Percentiles rank a stretch among this genome's conserved stretches.
phyloP scores from a whole-genome alignment of 2,329 filamentous ascomycete species.

The Verticillium tricorpus region DNA sequence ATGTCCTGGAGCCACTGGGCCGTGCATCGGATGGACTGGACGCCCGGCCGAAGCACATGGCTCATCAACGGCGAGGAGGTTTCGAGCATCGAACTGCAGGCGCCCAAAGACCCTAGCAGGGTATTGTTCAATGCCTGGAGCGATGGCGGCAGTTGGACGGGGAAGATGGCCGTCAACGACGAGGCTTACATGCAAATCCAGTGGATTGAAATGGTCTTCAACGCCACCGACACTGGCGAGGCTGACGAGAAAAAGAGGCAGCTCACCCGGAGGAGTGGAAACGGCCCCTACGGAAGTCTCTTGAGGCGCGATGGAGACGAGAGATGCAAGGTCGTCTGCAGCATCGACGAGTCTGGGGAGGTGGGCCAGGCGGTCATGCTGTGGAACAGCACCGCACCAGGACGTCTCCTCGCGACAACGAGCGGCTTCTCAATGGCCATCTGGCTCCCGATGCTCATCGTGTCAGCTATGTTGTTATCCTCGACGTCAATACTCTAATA shows the following conservation, averaged over 20 bases:
- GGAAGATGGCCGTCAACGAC: conserved; percentile 47
- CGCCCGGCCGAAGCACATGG: conserved; percentile 47
- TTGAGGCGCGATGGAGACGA: conserved; percentile 5
- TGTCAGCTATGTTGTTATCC: conserved; percentile 6
- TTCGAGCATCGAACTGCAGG: conserved; percentile 49
- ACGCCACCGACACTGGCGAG: conserved; percentile 25
- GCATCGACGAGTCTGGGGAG: conserved; percentile 27
- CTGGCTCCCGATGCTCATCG: conserved; percentile 10
- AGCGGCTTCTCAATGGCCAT: conserved; percentile 12
- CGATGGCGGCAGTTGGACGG: conserved; percentile 55
- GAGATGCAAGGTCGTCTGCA: conserved; percentile 24
- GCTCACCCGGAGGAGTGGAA: background rate
- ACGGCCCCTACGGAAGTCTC: conserved; percentile 5
- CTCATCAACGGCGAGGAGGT: conserved; percentile 47
- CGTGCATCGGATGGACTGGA: conserved; percentile 58
- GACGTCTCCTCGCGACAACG: conserved; percentile 14
- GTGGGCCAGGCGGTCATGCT: conserved; percentile 34
- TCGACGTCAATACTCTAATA: background rate
- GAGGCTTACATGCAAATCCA: conserved; percentile 54
- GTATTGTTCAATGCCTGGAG: conserved; percentile 59
- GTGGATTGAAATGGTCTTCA: conserved; percentile 59
- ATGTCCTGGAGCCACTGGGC: conserved; percentile 51
- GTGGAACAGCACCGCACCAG: conserved; percentile 10
- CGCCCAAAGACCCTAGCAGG: conserved; percentile 45
- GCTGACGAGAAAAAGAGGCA: background rate